These are phyloP conservation scores for Fusarium albidum DNA, from an alignment of 2,329 filamentous ascomycete species.

Conservation along the genomic window DNA sequence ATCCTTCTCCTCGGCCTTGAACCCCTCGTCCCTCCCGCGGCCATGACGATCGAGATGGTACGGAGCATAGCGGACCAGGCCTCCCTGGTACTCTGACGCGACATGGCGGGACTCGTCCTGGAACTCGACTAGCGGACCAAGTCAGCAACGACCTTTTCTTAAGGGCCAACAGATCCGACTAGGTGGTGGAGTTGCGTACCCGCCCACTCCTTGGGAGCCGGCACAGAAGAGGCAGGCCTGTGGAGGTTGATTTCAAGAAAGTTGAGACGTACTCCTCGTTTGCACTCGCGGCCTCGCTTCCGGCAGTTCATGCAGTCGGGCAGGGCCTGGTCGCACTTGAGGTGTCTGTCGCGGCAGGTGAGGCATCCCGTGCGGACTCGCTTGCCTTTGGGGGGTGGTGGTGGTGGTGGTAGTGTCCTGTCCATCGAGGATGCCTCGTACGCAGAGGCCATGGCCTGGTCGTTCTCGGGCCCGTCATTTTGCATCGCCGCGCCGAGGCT, in stretches of 20 bases:
- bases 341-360: conserved; percentile 87
- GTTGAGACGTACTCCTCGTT: conserved; percentile 85
- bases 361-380: conserved; percentile 89
- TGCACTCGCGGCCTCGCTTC: conserved; percentile 87
- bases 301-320: conserved; percentile 78
- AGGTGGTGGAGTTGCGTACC: conserved; percentile 29
- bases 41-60: conserved; percentile 15
- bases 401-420: conserved; percentile 14
- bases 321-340: conserved; percentile 85
- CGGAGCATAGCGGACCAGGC: conserved; percentile 74
- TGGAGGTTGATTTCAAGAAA: conserved; percentile 87
- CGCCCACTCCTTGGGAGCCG: conserved; percentile 31
- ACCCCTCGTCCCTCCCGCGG: not conserved
- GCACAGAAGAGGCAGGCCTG: conserved; percentile 65
- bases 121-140: conserved; percentile 69
- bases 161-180: too few relatives aligned
- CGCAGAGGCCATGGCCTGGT: conserved; percentile 24
- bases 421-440: conserved; percentile 13
- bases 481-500: conserved; percentile 38
- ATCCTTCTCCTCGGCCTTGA: not conserved
- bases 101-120: conserved; percentile 89
- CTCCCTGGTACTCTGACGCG: conserved; percentile 88
- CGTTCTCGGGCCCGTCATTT: conserved; percentile 32
- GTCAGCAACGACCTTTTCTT: conserved; percentile 20
- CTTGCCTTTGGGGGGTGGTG: conserved; percentile 58